Evolutionary conservation across 768 basidiomycete genomes (phyloP).

Genomic region (Stropharia rugosoannulata): DNA sequence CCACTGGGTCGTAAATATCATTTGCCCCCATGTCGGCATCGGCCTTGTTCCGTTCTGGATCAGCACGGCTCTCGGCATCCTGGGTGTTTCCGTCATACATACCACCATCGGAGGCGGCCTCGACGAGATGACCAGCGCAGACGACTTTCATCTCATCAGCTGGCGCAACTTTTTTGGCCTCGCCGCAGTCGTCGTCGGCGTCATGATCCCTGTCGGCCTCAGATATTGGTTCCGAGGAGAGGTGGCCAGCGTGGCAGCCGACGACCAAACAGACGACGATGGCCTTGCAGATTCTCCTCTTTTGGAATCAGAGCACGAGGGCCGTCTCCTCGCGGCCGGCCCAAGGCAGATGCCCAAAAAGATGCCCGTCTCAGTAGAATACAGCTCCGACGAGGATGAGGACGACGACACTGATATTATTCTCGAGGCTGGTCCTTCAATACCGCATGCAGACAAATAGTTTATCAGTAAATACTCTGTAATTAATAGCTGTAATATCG

Average conservation of each 20-base stretch:
- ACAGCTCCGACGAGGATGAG: conserved; percentile 34
- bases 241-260: conserved; percentile 40
- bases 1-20: conserved; percentile 94
- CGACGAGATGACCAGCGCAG: conserved; percentile 92
- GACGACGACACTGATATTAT: conserved; percentile 69
- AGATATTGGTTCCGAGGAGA: conserved; percentile 79
- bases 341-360: conserved; percentile 37
- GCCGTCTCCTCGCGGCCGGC: conserved; percentile 56
- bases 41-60: conserved; percentile 84
- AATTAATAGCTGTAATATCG: conserved; percentile 1
- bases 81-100: conserved; percentile 91
- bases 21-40: conserved; percentile 92
- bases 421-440: conserved; percentile 69
- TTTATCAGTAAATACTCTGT: conserved; percentile 1
- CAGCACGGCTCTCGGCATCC: conserved; percentile 86
- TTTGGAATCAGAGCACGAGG: conserved; percentile 26
- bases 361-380: conserved; percentile 5
- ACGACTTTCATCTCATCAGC: conserved; percentile 92
- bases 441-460: conserved; percentile 21
- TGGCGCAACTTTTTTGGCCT: conserved; percentile 88
- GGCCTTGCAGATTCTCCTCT: conserved; percentile 22
- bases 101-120: conserved; percentile 92
- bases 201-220: conserved; percentile 90
- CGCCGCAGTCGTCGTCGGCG: conserved; percentile 83
- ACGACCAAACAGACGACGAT: conserved; percentile 27